phyloP scores from a whole-genome alignment of 2,329 filamentous ascomycete species.

The Aspergillus sp. region DNA sequence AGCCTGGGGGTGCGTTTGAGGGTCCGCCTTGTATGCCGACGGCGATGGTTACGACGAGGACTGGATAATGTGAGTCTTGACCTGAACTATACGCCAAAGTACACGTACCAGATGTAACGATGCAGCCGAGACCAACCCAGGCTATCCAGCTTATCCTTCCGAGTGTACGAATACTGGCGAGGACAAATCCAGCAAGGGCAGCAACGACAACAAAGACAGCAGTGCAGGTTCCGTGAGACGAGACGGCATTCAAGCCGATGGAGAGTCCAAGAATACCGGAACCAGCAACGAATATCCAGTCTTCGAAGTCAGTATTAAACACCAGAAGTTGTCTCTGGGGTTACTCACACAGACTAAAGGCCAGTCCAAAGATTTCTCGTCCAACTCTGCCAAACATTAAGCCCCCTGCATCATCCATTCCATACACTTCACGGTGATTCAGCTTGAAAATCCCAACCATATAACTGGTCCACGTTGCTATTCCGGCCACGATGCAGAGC shows the following conservation, averaged over 20 bases:
- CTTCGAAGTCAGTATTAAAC: background rate
- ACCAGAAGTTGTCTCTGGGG: too few species aligned
- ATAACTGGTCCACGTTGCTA: constrained; percentile 52
- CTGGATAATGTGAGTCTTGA: background rate
- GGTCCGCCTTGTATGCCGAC: constrained; percentile 37
- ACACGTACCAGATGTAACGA: constrained; percentile 19
- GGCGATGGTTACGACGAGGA: constrained; percentile 26
- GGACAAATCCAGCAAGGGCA: constrained; percentile 14
- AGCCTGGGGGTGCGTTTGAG: constrained; percentile 29
- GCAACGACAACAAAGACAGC: constrained; percentile 27
- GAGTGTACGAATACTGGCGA: constrained; percentile 36
- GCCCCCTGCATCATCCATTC: constrained; percentile 56
- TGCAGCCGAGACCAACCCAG: constrained; percentile 30
- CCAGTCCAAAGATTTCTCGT: constrained; percentile 45
- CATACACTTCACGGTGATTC: constrained; percentile 55
- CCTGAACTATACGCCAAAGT: too few species aligned
- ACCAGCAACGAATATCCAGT: constrained; percentile 41
- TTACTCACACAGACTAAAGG: constrained; percentile 19
- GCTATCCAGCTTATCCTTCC: constrained; percentile 35
- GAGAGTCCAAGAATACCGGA: constrained; percentile 44
- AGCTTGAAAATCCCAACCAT: constrained; percentile 54
- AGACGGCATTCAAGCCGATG: constrained; percentile 44
- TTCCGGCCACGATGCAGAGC: constrained; percentile 39
- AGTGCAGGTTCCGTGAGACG: constrained; percentile 35
- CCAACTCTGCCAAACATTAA: constrained; percentile 56